Evolutionary conservation across 1,284 basidiomycete species (phyloP).

Genomic region (Coniferiporia sulphurascens): DNA sequence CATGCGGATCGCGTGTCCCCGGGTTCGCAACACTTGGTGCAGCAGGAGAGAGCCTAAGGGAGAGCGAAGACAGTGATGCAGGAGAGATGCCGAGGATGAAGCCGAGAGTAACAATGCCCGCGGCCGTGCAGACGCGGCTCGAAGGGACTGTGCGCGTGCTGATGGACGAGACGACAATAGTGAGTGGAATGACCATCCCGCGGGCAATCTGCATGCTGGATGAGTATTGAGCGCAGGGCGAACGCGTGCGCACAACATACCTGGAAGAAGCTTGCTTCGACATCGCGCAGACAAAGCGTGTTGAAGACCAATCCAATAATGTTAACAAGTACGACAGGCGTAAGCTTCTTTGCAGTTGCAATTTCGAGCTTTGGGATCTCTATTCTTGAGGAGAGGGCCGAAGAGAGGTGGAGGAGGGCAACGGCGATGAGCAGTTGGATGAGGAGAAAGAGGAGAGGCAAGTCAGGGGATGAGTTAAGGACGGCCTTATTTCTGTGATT

Average conservation of each 20-base stretch:
- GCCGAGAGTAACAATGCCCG: slow-evolving; percentile 51
- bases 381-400: slow-evolving; percentile 43
- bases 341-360: slow-evolving; percentile 49
- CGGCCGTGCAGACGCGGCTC: slow-evolving; percentile 45
- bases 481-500: slow-evolving; percentile 65
- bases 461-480: slow-evolving; percentile 57
- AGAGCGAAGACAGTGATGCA: slow-evolving; percentile 26
- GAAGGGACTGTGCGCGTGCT: slow-evolving; percentile 46
- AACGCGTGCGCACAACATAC: slow-evolving; percentile 28
- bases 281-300: slow-evolving; percentile 67
- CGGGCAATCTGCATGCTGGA: slow-evolving; percentile 57
- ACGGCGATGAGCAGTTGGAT: slow-evolving; percentile 68
- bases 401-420: slow-evolving; percentile 47
- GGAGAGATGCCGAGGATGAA: slow-evolving; percentile 64
- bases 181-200: slow-evolving; percentile 73
- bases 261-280: slow-evolving; percentile 77
- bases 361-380: slow-evolving; percentile 53
- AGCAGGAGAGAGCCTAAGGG: slow-evolving; percentile 23
- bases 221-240: not conserved
- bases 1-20: slow-evolving; percentile 15
- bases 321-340: slow-evolving; percentile 62
- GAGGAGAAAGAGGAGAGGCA: slow-evolving; percentile 67
- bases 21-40: slow-evolving; percentile 17
- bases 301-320: slow-evolving; percentile 74
- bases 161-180: slow-evolving; percentile 56